Evolutionary conservation across 805 yeast species (phyloP).

Genomic region (Saturnispora besseyi): DNA sequence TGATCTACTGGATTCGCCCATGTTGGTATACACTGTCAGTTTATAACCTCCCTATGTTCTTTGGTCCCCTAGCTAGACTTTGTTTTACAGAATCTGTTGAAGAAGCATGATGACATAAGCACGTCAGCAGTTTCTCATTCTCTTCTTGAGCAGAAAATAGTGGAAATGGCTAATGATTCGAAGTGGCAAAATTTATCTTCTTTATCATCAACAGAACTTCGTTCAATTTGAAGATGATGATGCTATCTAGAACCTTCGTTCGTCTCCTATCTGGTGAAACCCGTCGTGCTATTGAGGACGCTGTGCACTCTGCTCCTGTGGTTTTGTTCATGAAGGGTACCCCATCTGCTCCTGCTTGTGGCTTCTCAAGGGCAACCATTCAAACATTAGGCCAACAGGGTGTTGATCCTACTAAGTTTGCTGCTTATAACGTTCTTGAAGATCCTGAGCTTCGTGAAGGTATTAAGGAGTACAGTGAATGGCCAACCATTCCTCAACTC

Average conservation of each 20-base stretch:
- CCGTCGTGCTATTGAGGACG: constrained; percentile 73
- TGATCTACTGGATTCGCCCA: background rate
- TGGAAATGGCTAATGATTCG: background rate
- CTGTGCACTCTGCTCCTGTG: constrained; percentile 84
- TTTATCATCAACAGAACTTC: too few species aligned
- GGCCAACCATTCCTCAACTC: constrained; percentile 99
- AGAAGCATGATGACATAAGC: background rate
- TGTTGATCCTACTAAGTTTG: constrained; percentile 91
- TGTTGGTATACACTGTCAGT: background rate
- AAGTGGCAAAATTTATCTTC: background rate
- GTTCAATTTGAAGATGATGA: background rate
- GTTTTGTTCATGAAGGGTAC: constrained; percentile 98
- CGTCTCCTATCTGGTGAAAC: constrained; percentile 65
- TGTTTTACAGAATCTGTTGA: background rate
- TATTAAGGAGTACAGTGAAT: constrained; percentile 86
- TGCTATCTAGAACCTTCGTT: constrained; percentile 4
- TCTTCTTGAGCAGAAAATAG: background rate
- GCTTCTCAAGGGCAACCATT: constrained; percentile 92
- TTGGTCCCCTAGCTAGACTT: background rate
- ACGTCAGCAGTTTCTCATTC: background rate
- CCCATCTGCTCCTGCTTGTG: constrained; percentile 96
- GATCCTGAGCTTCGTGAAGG: constrained; percentile 92
- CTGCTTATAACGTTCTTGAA: constrained; percentile 93
- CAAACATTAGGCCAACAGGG: constrained; percentile 93
- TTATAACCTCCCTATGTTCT: background rate